Percentiles rank a stretch among this genome's conserved stretches.
Evolutionary conservation across 2,329 filamentous ascomycete genomes (phyloP).

Genomic region (Camillea tinctor): DNA sequence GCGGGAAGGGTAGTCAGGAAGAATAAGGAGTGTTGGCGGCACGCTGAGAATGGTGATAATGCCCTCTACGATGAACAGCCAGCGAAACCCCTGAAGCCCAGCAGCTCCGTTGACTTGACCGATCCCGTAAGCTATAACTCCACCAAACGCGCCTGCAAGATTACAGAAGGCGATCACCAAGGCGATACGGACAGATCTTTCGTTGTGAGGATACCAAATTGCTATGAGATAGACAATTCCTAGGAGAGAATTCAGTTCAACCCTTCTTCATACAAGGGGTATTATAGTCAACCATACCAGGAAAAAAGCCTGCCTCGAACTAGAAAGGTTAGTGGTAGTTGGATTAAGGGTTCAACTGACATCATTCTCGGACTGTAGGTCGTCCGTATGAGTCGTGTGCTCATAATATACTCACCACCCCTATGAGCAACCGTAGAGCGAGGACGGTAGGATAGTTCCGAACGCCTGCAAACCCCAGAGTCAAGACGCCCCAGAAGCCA

Average conservation of each 20-base stretch:
- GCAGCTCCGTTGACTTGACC: conserved; percentile 54
- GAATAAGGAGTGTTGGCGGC: conserved; percentile 18
- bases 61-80: conserved; percentile 54
- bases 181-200: conserved; percentile 36
- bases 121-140: conserved; percentile 58
- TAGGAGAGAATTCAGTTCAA: conserved; percentile 40
- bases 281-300: conserved; percentile 38
- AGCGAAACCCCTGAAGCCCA: conserved; percentile 44
- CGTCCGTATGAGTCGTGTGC: no score
- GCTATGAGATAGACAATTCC: conserved; percentile 27
- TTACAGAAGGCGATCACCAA: conserved; percentile 70
- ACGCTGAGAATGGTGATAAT: conserved; percentile 51
- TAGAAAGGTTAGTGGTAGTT: neutral
- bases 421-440: conserved; percentile 43
- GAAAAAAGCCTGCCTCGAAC: conserved; percentile 56
- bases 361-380: no score
- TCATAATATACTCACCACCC: conserved; percentile 38
- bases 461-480: conserved; percentile 23
- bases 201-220: conserved; percentile 26
- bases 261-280: conserved; percentile 15
- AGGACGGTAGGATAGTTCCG: conserved; percentile 23
- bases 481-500: conserved; percentile 35
- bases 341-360: no score
- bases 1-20: conserved; percentile 26
- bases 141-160: conserved; percentile 63